These are phyloP conservation scores for Fusarium pseudoanthophilum DNA, from an alignment of 2,329 filamentous ascomycete species.

Conservation along the genomic window DNA sequence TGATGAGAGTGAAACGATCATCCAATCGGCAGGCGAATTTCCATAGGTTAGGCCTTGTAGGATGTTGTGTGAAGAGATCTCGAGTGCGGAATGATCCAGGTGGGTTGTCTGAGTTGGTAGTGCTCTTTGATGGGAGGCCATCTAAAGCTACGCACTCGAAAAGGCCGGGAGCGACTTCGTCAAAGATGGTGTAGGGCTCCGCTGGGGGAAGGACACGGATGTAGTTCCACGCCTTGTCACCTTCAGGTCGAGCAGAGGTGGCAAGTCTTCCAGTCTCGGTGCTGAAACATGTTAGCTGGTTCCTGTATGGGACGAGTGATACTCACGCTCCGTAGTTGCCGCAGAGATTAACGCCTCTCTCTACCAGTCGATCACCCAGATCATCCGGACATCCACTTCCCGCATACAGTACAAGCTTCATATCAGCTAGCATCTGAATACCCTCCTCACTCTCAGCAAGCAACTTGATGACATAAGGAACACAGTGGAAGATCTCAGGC, in stretches of 20 bases:
- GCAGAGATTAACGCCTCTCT: constrained; percentile 64
- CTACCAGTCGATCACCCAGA: constrained; percentile 64
- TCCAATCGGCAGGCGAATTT: constrained; percentile 59
- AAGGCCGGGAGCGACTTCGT: constrained; percentile 45
- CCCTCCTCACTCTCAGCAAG: constrained; percentile 68
- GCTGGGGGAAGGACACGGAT: constrained; percentile 46
- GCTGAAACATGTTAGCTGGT: constrained; percentile 2
- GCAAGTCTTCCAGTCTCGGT: constrained; percentile 46
- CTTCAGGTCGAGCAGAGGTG: constrained; percentile 40
- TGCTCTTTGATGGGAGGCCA: constrained; percentile 52
- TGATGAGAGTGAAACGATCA: constrained; percentile 57
- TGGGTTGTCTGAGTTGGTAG: constrained; percentile 53
- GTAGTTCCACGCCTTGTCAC: constrained; percentile 47
- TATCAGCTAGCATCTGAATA: constrained; percentile 55
- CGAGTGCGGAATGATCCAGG: constrained; percentile 57
- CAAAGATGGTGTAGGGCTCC: constrained; percentile 41
- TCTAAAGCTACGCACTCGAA: constrained; percentile 53
- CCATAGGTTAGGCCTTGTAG: constrained; percentile 54
- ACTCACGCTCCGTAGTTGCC: constrained; percentile 67
- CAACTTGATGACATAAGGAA: constrained; percentile 73
- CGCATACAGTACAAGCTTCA: constrained; percentile 66
- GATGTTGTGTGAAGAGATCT: constrained; percentile 57
- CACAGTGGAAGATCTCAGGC: constrained; percentile 67
- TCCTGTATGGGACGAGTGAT: not conserved
- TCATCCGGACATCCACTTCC: constrained; percentile 69